Percentiles rank a stretch among this genome's conserved stretches.
phyloP scores from a whole-genome alignment of 805 yeast species.

The Saturnispora gosingensis region DNA sequence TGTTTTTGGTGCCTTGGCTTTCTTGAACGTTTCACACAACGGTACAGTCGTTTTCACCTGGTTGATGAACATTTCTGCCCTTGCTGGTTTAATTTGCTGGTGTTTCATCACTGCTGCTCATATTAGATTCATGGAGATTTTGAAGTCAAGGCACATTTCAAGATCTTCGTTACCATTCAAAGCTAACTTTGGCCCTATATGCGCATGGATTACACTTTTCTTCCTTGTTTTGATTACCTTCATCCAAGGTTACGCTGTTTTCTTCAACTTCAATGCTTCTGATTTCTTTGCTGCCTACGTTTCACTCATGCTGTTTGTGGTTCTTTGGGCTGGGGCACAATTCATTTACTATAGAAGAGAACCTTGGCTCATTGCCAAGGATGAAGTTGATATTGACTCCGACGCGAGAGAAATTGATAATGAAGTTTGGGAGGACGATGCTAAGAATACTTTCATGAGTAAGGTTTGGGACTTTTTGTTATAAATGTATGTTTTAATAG shows the following conservation, averaged over 20 bases:
- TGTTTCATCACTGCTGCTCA: slow-evolving; percentile 44
- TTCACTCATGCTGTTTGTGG: slow-evolving; percentile 53
- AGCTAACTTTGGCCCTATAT: slow-evolving; percentile 59
- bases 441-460: slow-evolving; percentile 7
- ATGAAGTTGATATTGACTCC: slow-evolving; percentile 44
- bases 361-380: slow-evolving; percentile 37
- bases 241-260: slow-evolving; percentile 64
- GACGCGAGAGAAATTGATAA: slow-evolving; percentile 22
- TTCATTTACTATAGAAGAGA: slow-evolving; percentile 46
- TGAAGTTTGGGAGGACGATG: slow-evolving; percentile 48
- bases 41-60: slow-evolving; percentile 51
- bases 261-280: slow-evolving; percentile 44
- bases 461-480: slow-evolving; percentile 14
- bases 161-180: slow-evolving; percentile 67
- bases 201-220: slow-evolving; percentile 54
- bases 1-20: slow-evolving; percentile 45
- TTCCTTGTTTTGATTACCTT: slow-evolving; percentile 48
- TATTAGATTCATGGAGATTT: slow-evolving; percentile 43
- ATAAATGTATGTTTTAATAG: neutral
- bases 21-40: slow-evolving; percentile 55
- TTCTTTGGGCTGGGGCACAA: slow-evolving; percentile 38
- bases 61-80: slow-evolving; percentile 54
- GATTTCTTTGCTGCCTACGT: slow-evolving; percentile 64
- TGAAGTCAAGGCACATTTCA: slow-evolving; percentile 46
- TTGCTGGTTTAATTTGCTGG: slow-evolving; percentile 59